phyloP scores from a whole-genome alignment of 257 asterid genomes.

The Plantago ovata region DNA sequence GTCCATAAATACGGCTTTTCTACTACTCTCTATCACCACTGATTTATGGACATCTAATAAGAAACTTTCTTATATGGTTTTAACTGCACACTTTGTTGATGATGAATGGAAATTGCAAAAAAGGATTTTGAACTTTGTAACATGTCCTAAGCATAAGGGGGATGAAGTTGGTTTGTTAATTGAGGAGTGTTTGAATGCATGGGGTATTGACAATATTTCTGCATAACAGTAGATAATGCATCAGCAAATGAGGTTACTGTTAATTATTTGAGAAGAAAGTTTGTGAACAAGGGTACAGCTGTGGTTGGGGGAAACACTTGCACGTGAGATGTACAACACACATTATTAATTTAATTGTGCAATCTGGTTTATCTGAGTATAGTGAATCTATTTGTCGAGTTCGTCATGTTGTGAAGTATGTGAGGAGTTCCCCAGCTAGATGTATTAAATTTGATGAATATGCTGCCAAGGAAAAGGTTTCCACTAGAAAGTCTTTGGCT shows the following conservation, averaged over 20 bases:
- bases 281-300: no score
- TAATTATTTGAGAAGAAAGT: not conserved
- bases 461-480: not conserved
- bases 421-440: not conserved
- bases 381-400: not conserved
- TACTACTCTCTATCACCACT: no score
- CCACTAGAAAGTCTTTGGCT: not conserved
- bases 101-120: not conserved
- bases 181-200: not conserved
- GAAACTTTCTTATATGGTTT: not conserved
- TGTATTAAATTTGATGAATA: not conserved
- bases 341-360: not conserved
- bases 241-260: not conserved
- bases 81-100: not conserved
- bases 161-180: no score
- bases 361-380: not conserved
- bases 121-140: not conserved
- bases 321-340: not conserved
- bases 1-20: no score
- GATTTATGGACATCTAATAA: not conserved
- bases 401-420: constrained; percentile 2
- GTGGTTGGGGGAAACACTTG: not conserved
- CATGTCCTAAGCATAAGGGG: not conserved
- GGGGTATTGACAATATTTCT: not conserved
- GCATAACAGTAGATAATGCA: not conserved